These are phyloP conservation scores for Boletus pseudo-olivaceus DNA, from an alignment of 768 basidiomycete genomes.

Conservation along the genomic window DNA sequence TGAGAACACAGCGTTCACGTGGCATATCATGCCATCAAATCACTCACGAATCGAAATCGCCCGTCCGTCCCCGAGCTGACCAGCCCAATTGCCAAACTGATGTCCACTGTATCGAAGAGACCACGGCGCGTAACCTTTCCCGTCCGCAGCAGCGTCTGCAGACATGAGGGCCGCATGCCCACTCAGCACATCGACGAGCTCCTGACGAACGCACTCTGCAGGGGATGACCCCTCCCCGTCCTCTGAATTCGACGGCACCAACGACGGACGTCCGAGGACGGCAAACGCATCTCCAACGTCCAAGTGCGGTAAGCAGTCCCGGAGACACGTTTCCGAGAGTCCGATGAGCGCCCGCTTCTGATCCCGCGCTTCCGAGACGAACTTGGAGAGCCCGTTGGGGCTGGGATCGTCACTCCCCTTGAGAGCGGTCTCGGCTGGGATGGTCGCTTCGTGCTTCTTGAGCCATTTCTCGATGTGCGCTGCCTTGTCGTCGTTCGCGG, in stretches of 20 bases:
- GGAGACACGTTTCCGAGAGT: constrained; percentile 61
- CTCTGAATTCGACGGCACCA: constrained; percentile 33
- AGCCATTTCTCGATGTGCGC: constrained; percentile 79
- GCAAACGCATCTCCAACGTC: constrained; percentile 83
- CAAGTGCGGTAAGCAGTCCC: constrained; percentile 79
- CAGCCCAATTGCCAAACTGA: constrained; percentile 87
- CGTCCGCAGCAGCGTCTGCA: constrained; percentile 25
- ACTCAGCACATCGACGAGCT: constrained; percentile 77
- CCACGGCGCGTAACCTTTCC: constrained; percentile 58
- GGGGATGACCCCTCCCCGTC: constrained; percentile 24
- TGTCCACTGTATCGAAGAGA: constrained; percentile 88
- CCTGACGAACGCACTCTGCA: constrained; percentile 51
- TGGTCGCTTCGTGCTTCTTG: constrained; percentile 54
- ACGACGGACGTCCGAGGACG: constrained; percentile 57
- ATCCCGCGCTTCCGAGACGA: constrained; percentile 47
- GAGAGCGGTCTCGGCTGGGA: constrained; percentile 17
- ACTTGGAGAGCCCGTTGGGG: constrained; percentile 39
- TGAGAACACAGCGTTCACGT: constrained; percentile 3
- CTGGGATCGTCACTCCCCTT: background rate
- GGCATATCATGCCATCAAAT: background rate
- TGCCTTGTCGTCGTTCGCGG: constrained; percentile 48
- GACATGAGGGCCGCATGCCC: constrained; percentile 70
- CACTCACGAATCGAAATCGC: constrained; percentile 79
- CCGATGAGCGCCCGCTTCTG: constrained; percentile 62
- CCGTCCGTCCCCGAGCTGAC: constrained; percentile 93